Conservation (phyloP, 2,329 filamentous ascomycete genomes). For the Sphaerulina musiva region DNA sequence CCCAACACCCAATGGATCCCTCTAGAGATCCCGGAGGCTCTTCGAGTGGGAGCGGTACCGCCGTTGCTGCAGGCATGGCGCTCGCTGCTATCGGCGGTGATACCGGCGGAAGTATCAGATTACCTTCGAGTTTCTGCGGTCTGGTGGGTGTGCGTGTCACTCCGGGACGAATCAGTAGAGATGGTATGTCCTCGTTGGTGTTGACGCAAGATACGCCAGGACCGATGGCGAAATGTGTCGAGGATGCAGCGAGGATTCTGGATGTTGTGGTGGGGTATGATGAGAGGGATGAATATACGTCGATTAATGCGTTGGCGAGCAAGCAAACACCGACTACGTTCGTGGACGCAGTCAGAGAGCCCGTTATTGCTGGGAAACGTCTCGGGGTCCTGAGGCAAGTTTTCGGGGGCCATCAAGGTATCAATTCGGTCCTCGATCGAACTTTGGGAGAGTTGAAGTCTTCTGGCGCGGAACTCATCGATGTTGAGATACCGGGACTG, state of each 20-base stretch:
- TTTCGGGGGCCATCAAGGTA: slow-evolving; percentile 22
- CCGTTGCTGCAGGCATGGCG: slow-evolving; percentile 25
- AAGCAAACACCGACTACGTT: slow-evolving; percentile 7
- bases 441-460: slow-evolving; percentile 14
- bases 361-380: slow-evolving; percentile 16
- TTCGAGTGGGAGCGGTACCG: slow-evolving; percentile 28
- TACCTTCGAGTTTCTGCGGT: slow-evolving; percentile 26
- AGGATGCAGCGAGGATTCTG: slow-evolving; percentile 24
- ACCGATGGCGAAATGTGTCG: slow-evolving; percentile 22
- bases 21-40: slow-evolving; percentile 28
- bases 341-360: slow-evolving; percentile 16
- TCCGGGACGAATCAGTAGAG: slow-evolving; percentile 24
- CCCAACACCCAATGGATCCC: slow-evolving; percentile 23
- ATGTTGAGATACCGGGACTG: slow-evolving; percentile 23
- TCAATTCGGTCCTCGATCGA: slow-evolving; percentile 14
- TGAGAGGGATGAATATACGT: slow-evolving; percentile 19
- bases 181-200: slow-evolving; percentile 23
- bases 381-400: slow-evolving; percentile 23
- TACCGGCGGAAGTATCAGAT: slow-evolving; percentile 26
- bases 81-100: slow-evolving; percentile 27
- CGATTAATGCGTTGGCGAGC: slow-evolving; percentile 18
- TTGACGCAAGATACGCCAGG: slow-evolving; percentile 26
- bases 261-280: slow-evolving; percentile 24
- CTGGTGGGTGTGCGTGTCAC: slow-evolving; percentile 27
- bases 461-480: slow-evolving; percentile 22